Conservation (phyloP, 345 rosid species). For the Salix caprea region DNA sequence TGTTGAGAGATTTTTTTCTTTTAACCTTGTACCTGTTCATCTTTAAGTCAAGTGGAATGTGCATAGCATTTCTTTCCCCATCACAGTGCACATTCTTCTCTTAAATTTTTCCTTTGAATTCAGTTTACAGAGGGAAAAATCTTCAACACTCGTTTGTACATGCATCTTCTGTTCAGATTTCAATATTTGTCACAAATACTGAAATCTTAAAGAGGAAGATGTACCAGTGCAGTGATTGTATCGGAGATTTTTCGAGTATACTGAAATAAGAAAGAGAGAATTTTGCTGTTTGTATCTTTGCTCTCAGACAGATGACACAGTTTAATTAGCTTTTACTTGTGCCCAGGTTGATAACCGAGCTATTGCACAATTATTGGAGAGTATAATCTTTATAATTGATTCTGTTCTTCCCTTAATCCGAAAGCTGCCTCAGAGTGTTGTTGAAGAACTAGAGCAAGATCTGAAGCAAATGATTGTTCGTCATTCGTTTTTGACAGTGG, state of each 20-base stretch:
- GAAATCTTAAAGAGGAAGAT: too few species aligned
- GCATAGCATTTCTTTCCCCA: background rate
- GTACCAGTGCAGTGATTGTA: background rate
- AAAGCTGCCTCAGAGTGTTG: slow-evolving; percentile 68
- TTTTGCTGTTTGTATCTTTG: too few species aligned
- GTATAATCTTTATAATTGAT: slow-evolving; percentile 84
- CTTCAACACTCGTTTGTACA: background rate
- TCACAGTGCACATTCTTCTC: background rate
- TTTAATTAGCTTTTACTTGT: slow-evolving; percentile 20
- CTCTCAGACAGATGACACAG: too few species aligned
- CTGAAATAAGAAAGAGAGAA: too few species aligned
- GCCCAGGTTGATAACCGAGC: slow-evolving; percentile 81
- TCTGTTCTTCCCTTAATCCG: slow-evolving; percentile 81
- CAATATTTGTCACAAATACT: too few species aligned
- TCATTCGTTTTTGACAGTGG: slow-evolving; percentile 93
- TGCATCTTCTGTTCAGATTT: background rate
- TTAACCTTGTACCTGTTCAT: too few species aligned
- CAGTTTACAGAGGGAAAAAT: background rate
- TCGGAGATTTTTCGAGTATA: background rate
- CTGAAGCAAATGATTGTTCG: slow-evolving; percentile 93
- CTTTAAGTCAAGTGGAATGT: background rate
- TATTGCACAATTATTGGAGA: slow-evolving; percentile 86
- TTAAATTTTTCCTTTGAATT: background rate
- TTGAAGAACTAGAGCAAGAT: slow-evolving; percentile 94
- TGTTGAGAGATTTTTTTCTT: background rate